Conservation (phyloP, 345 rosid genomes). For the Sisymbrium altissimum region DNA sequence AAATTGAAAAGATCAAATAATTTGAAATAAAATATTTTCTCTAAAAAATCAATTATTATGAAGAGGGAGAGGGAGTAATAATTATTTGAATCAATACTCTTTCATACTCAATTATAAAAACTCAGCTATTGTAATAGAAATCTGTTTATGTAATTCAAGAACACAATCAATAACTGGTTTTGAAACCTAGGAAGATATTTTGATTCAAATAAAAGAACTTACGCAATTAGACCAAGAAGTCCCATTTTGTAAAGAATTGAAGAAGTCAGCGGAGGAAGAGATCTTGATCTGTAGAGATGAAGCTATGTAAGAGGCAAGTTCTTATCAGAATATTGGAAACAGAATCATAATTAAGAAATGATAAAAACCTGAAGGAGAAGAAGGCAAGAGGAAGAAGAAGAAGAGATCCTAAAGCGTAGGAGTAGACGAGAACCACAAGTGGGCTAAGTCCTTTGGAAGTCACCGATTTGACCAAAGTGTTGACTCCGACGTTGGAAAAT, state of each 20-base stretch:
- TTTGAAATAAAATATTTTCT: no score
- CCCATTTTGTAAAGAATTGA: constrained; percentile 25
- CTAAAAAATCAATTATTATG: no score
- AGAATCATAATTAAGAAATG: constrained; percentile 7
- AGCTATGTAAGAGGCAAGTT: neutral
- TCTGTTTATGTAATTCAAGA: neutral
- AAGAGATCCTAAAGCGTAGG: constrained; percentile 29
- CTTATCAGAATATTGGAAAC: neutral
- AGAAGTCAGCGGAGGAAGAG: constrained; percentile 32
- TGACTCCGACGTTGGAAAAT: constrained; percentile 25
- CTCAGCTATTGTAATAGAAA: neutral
- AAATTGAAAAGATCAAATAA: no score
- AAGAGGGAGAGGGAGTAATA: no score
- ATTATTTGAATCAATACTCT: neutral
- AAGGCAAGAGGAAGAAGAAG: constrained; percentile 31
- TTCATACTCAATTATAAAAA: neutral
- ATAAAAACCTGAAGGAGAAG: constrained; percentile 28
- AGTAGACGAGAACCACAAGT: constrained; percentile 28
- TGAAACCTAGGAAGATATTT: neutral
- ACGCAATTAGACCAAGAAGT: constrained; percentile 32
- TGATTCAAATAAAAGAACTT: neutral
- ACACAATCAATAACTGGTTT: neutral
- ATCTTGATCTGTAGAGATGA: constrained; percentile 26
- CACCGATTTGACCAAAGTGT: constrained; percentile 33
- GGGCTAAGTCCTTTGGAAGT: constrained; percentile 35